phyloP scores from a whole-genome alignment of 2,329 filamentous ascomycete genomes.

The Claviceps quebecensis region DNA sequence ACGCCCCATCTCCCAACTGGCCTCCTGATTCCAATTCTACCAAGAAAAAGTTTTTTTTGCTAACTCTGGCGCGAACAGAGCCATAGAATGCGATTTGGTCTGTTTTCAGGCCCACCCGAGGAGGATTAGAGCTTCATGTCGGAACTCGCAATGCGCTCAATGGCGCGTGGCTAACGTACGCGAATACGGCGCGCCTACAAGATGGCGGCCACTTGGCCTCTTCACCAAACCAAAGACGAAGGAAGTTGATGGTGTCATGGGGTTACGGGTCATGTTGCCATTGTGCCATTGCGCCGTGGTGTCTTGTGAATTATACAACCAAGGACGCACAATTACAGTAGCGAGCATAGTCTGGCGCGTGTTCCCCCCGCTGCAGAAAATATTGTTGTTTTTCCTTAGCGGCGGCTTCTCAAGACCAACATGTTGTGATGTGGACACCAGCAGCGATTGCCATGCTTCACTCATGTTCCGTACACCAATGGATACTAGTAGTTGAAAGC shows the following conservation, averaged over 20 bases:
- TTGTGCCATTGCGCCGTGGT: background rate
- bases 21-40: background rate
- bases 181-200: background rate
- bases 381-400: conserved; percentile 13
- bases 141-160: conserved; percentile 2
- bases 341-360: conserved; percentile 22
- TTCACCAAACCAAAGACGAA: background rate
- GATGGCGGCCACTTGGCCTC: background rate
- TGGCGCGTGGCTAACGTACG: conserved; percentile 1
- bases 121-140: conserved; percentile 23
- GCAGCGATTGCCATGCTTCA: conserved; percentile 9
- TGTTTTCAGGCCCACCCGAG: conserved; percentile 57
- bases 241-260: background rate
- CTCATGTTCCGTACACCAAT: conserved; percentile 1
- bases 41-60: conserved; percentile 4
- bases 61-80: conserved; percentile 35
- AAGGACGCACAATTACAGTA: conserved; percentile 16
- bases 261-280: background rate
- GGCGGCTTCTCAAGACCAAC: conserved; percentile 13
- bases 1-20: background rate
- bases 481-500: conserved; percentile 3
- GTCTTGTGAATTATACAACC: conserved; percentile 1
- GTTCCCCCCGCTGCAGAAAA: conserved; percentile 13
- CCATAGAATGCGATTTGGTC: conserved; percentile 62
- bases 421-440: conserved; percentile 19